A percentile compares a stretch with the other conserved stretches of the same genome.
These are phyloP conservation scores for Melanogaster broomeanus DNA, from an alignment of 768 basidiomycete species.

Conservation along the genomic window DNA sequence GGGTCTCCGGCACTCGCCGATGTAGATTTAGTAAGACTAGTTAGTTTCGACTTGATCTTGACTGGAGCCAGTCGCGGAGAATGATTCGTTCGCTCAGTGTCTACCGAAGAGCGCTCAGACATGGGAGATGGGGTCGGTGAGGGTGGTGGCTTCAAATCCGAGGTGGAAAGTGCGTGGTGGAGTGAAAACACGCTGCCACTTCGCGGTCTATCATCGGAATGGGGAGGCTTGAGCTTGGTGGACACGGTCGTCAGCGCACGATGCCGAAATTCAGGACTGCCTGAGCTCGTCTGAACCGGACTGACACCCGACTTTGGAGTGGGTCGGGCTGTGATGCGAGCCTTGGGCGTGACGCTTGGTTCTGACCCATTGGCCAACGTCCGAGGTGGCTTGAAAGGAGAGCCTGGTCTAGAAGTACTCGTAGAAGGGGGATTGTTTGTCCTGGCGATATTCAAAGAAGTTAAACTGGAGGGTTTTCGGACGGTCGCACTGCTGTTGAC, in stretches of 20 bases:
- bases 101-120: slow-evolving; percentile 11
- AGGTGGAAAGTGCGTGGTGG: slow-evolving; percentile 28
- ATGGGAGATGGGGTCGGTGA: slow-evolving; percentile 16
- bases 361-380: slow-evolving; percentile 34
- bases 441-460: slow-evolving; percentile 13
- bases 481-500: slow-evolving; percentile 55
- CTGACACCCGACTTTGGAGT: slow-evolving; percentile 23
- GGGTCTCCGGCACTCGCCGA: slow-evolving; percentile 21
- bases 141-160: slow-evolving; percentile 15
- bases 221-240: slow-evolving; percentile 28
- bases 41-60: slow-evolving; percentile 65
- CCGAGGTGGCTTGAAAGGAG: slow-evolving; percentile 40
- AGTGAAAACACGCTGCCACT: slow-evolving; percentile 28
- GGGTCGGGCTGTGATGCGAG: slow-evolving; percentile 31
- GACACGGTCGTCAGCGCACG: slow-evolving; percentile 28
- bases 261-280: slow-evolving; percentile 30
- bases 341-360: slow-evolving; percentile 24
- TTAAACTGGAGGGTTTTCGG: slow-evolving; percentile 27
- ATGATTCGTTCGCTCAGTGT: slow-evolving; percentile 12
- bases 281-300: slow-evolving; percentile 8
- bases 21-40: slow-evolving; percentile 43
- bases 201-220: slow-evolving; percentile 33
- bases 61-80: slow-evolving; percentile 24
- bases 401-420: slow-evolving; percentile 42
- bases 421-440: slow-evolving; percentile 37